Percentiles rank a stretch among this genome's conserved stretches.
Evolutionary conservation across 2,329 filamentous ascomycete genomes (phyloP).

Genomic region (Colletotrichum sp.): DNA sequence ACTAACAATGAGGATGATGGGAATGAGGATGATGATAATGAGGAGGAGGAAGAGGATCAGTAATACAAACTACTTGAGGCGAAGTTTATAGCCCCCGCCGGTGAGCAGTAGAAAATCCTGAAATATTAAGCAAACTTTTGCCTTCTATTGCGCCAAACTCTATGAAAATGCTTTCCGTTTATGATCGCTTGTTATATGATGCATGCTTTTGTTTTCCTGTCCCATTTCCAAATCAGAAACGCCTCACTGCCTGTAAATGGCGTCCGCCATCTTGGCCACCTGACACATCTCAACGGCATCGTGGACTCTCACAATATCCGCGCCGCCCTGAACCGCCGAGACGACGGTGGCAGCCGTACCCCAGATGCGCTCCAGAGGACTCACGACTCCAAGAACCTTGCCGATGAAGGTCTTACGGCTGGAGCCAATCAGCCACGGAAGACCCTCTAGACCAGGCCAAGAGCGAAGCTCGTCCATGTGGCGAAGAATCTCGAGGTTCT

Average conservation of each 20-base stretch:
- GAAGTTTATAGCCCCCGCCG: too few species aligned
- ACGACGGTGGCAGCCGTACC: constrained; percentile 90
- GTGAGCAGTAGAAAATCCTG: not conserved
- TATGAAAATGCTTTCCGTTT: not conserved
- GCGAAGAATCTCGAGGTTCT: constrained; percentile 83
- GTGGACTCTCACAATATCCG: constrained; percentile 91
- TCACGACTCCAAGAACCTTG: constrained; percentile 75
- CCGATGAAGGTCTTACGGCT: constrained; percentile 93
- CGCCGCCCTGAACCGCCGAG: constrained; percentile 84
- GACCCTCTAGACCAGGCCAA: constrained; percentile 67
- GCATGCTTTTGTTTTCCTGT: not conserved
- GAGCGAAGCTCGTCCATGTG: constrained; percentile 67
- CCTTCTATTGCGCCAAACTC: not conserved
- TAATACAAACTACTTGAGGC: not conserved
- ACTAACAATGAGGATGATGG: not conserved
- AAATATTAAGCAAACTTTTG: not conserved
- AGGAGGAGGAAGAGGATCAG: not conserved
- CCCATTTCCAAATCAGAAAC: not conserved
- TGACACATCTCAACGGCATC: constrained; percentile 86
- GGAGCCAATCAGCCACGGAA: constrained; percentile 89
- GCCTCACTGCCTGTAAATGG: constrained; percentile 74
- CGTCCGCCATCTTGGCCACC: constrained; percentile 87
- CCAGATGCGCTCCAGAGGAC: constrained; percentile 74
- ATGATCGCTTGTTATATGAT: not conserved
- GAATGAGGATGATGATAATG: not conserved